A percentile compares a stretch with the other conserved stretches of the same genome.
phyloP scores from a whole-genome alignment of 1,139 yeast genomes.

The Geotrichum fermentans region DNA sequence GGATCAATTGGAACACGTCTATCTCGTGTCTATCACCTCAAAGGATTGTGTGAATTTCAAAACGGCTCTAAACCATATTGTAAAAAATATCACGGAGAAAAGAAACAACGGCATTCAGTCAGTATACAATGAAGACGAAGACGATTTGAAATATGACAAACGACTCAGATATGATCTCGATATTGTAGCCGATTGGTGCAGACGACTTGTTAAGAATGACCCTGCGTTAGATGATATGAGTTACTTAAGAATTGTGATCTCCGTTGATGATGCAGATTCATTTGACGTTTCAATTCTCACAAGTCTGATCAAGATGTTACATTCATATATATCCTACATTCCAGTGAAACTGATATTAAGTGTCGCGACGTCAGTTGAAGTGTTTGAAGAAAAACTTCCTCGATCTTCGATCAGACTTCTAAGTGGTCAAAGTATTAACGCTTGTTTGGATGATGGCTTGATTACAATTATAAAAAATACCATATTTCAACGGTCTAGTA shows the following conservation, averaged over 20 bases:
- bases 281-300: conserved; percentile 50
- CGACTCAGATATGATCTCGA: conserved; percentile 51
- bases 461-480: conserved; percentile 25
- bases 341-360: conserved; percentile 52
- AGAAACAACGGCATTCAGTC: conserved; percentile 25
- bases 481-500: conserved; percentile 20
- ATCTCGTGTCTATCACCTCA: conserved; percentile 32
- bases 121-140: conserved; percentile 19
- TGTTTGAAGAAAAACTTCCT: conserved; percentile 44
- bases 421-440: conserved; percentile 28
- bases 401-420: conserved; percentile 31
- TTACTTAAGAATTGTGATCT: conserved; percentile 40
- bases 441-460: conserved; percentile 26
- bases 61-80: conserved; percentile 38
- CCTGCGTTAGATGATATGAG: conserved; percentile 20
- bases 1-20: conserved; percentile 20
- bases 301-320: conserved; percentile 47
- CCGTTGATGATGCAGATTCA: conserved; percentile 64
- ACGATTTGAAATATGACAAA: conserved; percentile 26
- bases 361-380: conserved; percentile 47
- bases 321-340: conserved; percentile 35
- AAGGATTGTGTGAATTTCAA: conserved; percentile 38
- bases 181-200: conserved; percentile 48
- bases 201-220: conserved; percentile 24
- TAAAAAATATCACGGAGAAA: conserved; percentile 33